Evolutionary conservation across 768 basidiomycete species (phyloP).

Genomic region (Megacollybia marginata): DNA sequence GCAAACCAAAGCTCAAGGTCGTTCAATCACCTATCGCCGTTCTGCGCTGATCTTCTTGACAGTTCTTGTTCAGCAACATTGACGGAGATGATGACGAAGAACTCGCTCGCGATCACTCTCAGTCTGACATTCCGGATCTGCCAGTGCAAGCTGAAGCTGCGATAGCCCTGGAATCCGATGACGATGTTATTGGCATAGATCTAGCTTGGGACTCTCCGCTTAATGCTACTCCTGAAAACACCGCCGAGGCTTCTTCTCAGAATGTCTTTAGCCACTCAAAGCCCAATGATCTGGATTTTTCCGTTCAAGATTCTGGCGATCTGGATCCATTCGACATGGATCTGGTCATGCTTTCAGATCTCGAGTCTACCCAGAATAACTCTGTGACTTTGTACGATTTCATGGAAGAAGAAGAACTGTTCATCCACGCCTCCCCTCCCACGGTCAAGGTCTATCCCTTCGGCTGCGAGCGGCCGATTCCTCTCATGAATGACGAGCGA

Average conservation of each 20-base stretch:
- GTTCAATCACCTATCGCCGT: background rate
- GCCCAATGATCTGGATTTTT: background rate
- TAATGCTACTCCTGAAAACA: background rate
- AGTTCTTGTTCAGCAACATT: too few relatives aligned
- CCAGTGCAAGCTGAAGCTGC: too few relatives aligned
- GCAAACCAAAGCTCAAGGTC: constrained; percentile 42
- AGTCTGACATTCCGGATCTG: background rate
- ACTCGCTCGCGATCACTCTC: constrained; percentile 2
- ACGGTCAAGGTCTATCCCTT: too few relatives aligned
- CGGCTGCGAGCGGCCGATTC: too few relatives aligned
- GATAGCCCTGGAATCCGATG: background rate
- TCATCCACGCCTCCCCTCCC: too few relatives aligned
- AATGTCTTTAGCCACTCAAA: background rate
- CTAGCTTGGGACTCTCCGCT: background rate
- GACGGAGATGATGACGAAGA: constrained; percentile 10
- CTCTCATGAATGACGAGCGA: too few relatives aligned
- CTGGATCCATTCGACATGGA: background rate
- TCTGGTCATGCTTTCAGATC: background rate
- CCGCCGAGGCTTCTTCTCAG: background rate
- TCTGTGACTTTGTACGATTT: too few relatives aligned
- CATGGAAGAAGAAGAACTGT: too few relatives aligned
- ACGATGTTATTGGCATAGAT: background rate
- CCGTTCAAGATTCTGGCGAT: background rate
- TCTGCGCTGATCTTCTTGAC: too few relatives aligned
- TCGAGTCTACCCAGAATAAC: too few relatives aligned